Conservation (phyloP, 257 asterid species). For the Paulownia fortunei region DNA sequence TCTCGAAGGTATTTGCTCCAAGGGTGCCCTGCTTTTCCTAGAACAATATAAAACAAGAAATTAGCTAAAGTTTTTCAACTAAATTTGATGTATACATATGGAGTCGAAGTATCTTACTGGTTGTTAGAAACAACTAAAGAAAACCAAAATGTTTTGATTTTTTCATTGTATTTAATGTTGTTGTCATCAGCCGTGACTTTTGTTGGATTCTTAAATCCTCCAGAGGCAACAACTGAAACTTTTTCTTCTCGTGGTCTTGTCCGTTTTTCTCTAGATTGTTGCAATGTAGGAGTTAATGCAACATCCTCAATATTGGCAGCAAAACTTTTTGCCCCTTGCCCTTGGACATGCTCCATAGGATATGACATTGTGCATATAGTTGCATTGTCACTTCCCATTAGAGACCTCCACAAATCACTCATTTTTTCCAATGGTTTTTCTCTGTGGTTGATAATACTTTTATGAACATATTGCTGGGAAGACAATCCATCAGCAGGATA, state of each 20-base stretch:
- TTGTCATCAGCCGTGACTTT: background rate
- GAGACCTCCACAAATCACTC: background rate
- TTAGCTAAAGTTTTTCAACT: background rate
- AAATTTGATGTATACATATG: background rate
- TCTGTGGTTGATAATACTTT: background rate
- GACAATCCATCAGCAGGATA: background rate
- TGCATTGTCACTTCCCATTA: background rate
- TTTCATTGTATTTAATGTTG: background rate
- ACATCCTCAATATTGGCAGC: background rate
- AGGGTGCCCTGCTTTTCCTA: conserved; percentile 24
- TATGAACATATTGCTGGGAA: background rate
- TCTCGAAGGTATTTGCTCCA: conserved; percentile 16
- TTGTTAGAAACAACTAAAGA: conserved; percentile 23
- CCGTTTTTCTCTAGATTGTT: background rate
- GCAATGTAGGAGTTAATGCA: background rate
- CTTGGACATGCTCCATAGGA: background rate
- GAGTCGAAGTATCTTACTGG: conserved; percentile 11
- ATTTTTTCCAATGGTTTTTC: background rate
- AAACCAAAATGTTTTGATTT: conserved; percentile 15
- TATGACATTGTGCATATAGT: background rate
- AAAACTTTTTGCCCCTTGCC: too few species aligned
- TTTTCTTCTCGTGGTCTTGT: background rate
- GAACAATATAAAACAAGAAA: background rate
- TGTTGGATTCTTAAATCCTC: background rate
- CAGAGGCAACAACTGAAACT: background rate